Percentiles rank a stretch among this genome's conserved stretches.
phyloP scores from a whole-genome alignment of 2,329 filamentous ascomycete genomes.

The Triangularia setosa region DNA sequence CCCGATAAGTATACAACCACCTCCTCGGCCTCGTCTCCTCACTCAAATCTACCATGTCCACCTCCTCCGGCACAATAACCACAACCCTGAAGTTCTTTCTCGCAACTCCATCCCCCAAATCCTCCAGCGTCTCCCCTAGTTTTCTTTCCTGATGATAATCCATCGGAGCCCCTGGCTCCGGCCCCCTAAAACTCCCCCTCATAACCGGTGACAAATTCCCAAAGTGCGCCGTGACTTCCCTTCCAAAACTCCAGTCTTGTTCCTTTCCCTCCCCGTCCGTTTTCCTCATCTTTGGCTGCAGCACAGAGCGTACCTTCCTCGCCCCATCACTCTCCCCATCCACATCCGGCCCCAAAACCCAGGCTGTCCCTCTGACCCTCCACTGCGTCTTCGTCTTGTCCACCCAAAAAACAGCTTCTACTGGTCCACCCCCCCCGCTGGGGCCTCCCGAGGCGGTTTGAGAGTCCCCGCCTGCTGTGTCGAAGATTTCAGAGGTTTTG shows the following conservation, averaged over 20 bases:
- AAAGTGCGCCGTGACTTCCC: constrained; percentile 82
- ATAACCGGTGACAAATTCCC: constrained; percentile 80
- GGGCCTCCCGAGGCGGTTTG: constrained; percentile 41
- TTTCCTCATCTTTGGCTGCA: constrained; percentile 61
- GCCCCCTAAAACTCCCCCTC: constrained; percentile 71
- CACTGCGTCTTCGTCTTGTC: constrained; percentile 71
- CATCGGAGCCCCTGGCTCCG: constrained; percentile 63
- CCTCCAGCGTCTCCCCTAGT: constrained; percentile 59
- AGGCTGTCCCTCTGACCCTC: constrained; percentile 74
- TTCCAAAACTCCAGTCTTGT: constrained; percentile 69
- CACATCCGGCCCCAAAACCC: constrained; percentile 66
- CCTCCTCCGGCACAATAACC: constrained; percentile 73
- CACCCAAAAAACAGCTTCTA: constrained; percentile 86
- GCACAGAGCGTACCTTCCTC: constrained; percentile 49
- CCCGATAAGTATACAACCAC: constrained; percentile 62
- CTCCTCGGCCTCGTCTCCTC: constrained; percentile 60
- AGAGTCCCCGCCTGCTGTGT: constrained; percentile 40
- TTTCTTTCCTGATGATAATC: constrained; percentile 41
- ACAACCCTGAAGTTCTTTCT: constrained; percentile 76
- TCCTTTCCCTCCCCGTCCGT: constrained; percentile 20
- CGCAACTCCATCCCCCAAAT: constrained; percentile 66
- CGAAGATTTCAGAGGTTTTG: constrained; percentile 70
- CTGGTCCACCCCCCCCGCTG: constrained; percentile 60
- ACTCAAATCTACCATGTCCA: constrained; percentile 70
- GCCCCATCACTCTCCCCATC: constrained; percentile 44